phyloP scores from a whole-genome alignment of 2,329 filamentous ascomycete genomes.

The Fusarium solani-melongenae region DNA sequence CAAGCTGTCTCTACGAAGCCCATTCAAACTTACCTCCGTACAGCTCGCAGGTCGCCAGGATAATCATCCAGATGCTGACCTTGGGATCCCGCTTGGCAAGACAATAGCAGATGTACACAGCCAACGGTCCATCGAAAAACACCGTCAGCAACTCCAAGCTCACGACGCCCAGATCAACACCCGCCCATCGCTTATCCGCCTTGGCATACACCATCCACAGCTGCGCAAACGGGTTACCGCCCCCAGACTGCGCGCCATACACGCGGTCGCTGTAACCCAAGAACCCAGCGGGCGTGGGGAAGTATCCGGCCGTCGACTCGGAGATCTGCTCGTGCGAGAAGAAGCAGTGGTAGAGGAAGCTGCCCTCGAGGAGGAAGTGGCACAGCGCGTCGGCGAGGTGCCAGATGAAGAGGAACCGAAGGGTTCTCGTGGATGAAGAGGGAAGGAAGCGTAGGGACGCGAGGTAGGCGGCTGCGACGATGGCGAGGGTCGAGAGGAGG shows the following conservation, averaged over 20 bases:
- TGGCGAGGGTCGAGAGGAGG: constrained; percentile 64
- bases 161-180: constrained; percentile 70
- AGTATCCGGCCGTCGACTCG: constrained; percentile 46
- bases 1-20: not conserved
- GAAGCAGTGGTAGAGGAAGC: constrained; percentile 94
- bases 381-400: constrained; percentile 93
- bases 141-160: constrained; percentile 75
- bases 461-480: constrained; percentile 61
- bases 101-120: constrained; percentile 69
- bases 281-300: constrained; percentile 64
- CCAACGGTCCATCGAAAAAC: constrained; percentile 69
- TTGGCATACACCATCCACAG: constrained; percentile 77
- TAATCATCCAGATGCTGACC: constrained; percentile 70
- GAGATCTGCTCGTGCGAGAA: constrained; percentile 65
- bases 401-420: constrained; percentile 90
- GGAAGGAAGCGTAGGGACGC: constrained; percentile 61
- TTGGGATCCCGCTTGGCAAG: constrained; percentile 65
- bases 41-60: constrained; percentile 73
- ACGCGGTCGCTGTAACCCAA: constrained; percentile 59
- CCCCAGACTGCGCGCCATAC: constrained; percentile 68
- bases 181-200: constrained; percentile 72
- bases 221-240: constrained; percentile 64
- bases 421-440: constrained; percentile 61
- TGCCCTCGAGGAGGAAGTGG: constrained; percentile 91
- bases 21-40: constrained; percentile 66